Conservation (phyloP, 257 asterid genomes). For the Plantago elongata region DNA sequence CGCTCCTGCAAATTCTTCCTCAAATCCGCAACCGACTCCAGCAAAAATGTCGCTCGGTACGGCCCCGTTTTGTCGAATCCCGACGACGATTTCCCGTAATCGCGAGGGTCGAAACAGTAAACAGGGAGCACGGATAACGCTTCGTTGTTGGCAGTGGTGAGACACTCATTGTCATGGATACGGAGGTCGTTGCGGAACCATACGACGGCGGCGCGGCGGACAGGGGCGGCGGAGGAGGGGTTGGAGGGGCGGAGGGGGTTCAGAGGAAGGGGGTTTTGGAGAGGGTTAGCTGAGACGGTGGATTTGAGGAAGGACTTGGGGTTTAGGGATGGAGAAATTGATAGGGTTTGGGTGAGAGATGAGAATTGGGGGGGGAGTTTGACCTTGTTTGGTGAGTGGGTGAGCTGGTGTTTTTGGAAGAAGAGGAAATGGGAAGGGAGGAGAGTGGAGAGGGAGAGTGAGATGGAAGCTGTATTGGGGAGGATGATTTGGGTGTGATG, state of each 20-base stretch:
- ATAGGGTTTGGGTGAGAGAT: slow-evolving; percentile 40
- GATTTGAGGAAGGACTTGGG: slow-evolving; percentile 38
- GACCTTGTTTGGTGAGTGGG: slow-evolving; percentile 40
- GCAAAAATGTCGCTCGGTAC: slow-evolving; percentile 61
- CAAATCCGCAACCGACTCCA: slow-evolving; percentile 73
- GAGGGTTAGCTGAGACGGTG: slow-evolving; percentile 39
- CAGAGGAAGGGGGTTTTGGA: slow-evolving; percentile 30
- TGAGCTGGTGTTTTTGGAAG: slow-evolving; percentile 34
- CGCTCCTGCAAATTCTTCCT: slow-evolving; percentile 59
- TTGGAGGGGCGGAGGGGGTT: slow-evolving; percentile 50
- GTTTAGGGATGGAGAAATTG: slow-evolving; percentile 46
- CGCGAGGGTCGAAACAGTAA: slow-evolving; percentile 94
- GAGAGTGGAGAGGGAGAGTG: slow-evolving; percentile 71
- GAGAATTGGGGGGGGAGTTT: slow-evolving; percentile 79
- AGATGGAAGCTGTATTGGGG: slow-evolving; percentile 62
- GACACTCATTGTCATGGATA: slow-evolving; percentile 83
- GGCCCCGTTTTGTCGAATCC: slow-evolving; percentile 93
- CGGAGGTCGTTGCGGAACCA: slow-evolving; percentile 99
- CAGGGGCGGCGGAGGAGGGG: slow-evolving; percentile 41
- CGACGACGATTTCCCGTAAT: slow-evolving; percentile 79
- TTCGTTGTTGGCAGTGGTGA: slow-evolving; percentile 70
- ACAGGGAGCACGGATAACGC: slow-evolving; percentile 80
- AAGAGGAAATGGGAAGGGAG: slow-evolving; percentile 77
- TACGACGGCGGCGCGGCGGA: slow-evolving; percentile 71
- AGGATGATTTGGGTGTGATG: slow-evolving; percentile 22